Evolutionary conservation across 1,284 basidiomycete species (phyloP).

Genomic region (Peniophora sp.): DNA sequence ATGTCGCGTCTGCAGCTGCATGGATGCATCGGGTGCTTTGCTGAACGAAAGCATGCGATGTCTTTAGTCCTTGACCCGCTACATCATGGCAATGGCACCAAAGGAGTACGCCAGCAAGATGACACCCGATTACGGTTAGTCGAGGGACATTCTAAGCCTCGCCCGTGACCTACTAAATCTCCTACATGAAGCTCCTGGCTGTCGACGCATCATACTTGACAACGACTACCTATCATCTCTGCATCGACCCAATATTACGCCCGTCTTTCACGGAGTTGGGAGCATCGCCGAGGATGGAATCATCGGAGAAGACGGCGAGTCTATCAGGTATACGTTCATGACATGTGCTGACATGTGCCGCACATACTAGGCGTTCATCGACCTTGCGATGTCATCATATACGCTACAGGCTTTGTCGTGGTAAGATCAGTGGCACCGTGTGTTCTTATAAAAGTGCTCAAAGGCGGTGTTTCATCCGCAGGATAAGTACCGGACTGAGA

Average conservation of each 20-base stretch:
- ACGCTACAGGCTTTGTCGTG: conserved; percentile 23
- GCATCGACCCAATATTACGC: conserved; percentile 31
- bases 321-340: neutral
- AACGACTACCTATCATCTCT: conserved; percentile 31
- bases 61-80: conserved; percentile 18
- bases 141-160: neutral
- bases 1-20: neutral
- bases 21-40: too few relatives aligned
- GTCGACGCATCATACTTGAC: conserved; percentile 30
- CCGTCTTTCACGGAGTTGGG: conserved; percentile 30
- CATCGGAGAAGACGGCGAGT: conserved; percentile 24
- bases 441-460: too few relatives aligned
- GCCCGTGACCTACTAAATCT: neutral
- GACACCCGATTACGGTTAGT: conserved; percentile 35
- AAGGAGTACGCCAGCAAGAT: conserved; percentile 30
- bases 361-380: conserved; percentile 20
- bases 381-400: conserved; percentile 23
- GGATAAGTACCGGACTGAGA: conserved; percentile 19
- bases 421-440: too few relatives aligned
- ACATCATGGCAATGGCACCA: conserved; percentile 30
- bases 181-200: conserved; percentile 22
- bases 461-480: conserved; percentile 2
- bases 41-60: neutral
- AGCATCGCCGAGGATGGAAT: conserved; percentile 29
- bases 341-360: too few relatives aligned